A percentile compares a stretch with the other conserved stretches of the same genome.
phyloP scores from a whole-genome alignment of 2,329 filamentous ascomycete species.

The Coleophoma crateriformis region DNA sequence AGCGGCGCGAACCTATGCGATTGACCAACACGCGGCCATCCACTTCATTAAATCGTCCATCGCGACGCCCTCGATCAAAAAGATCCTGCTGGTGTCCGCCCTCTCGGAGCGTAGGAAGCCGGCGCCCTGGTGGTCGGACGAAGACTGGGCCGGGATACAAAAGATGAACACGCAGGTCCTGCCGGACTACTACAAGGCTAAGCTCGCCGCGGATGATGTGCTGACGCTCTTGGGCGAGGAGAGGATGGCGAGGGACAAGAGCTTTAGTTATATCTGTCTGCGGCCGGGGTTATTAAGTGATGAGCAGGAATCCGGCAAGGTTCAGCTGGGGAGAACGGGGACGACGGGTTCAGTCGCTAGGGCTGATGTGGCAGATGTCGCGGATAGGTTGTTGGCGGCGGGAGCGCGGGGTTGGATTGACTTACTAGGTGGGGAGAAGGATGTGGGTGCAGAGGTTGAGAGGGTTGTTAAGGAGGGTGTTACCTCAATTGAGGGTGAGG shows the following conservation, averaged over 20 bases:
- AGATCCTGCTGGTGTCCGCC: conserved; percentile 63
- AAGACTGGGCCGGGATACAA: conserved; percentile 33
- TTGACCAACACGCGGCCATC: conserved; percentile 59
- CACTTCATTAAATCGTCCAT: conserved; percentile 57
- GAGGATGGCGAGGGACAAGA: conserved; percentile 15
- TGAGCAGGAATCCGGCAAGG: conserved; percentile 37
- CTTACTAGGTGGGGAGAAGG: conserved; percentile 47
- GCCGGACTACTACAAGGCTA: conserved; percentile 53
- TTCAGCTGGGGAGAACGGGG: conserved; percentile 34
- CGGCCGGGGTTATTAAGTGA: conserved; percentile 46
- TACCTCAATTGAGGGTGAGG: conserved; percentile 47
- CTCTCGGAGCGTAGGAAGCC: conserved; percentile 43
- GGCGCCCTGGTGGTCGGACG: conserved; percentile 51
- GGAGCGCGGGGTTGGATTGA: conserved; percentile 49
- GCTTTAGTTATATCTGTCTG: conserved; percentile 42
- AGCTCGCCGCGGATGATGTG: conserved; percentile 53
- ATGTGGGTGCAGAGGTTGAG: conserved; percentile 39
- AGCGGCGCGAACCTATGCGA: conserved; percentile 47
- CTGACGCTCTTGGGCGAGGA: conserved; percentile 43
- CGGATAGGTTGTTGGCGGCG: conserved; percentile 45
- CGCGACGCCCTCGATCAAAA: conserved; percentile 44
- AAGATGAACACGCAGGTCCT: conserved; percentile 37
- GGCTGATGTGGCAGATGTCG: conserved; percentile 53
- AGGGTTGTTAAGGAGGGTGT: conserved; percentile 43
- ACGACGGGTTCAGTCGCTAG: conserved; percentile 37